phyloP scores from a whole-genome alignment of 2,329 filamentous ascomycete species.

The Davidsoniella virescens region DNA sequence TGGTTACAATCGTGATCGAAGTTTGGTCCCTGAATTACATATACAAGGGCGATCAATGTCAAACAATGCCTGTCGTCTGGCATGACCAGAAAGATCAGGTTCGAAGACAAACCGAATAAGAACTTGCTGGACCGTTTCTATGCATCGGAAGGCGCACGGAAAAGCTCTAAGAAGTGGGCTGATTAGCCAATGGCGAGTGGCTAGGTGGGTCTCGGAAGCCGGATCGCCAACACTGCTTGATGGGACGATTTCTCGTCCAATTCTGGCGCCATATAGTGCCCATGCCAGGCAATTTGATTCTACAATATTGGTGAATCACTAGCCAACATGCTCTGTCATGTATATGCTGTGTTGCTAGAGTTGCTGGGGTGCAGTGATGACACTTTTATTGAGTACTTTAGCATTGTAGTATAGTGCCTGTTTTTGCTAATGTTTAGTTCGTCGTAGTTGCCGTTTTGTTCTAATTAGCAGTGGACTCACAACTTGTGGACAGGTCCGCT shows the following conservation, averaged over 20 bases:
- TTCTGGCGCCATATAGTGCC: background rate
- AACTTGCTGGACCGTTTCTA: background rate
- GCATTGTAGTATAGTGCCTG: background rate
- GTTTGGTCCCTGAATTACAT: background rate
- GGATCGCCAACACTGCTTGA: background rate
- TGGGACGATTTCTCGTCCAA: conserved; percentile 6
- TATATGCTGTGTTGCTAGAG: background rate
- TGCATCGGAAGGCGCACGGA: too few species aligned
- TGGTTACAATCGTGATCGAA: background rate
- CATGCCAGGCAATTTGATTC: too few species aligned
- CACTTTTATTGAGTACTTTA: background rate
- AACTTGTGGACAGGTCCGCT: too few species aligned
- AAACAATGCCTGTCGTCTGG: background rate
- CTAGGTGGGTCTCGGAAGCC: conserved; percentile 3
- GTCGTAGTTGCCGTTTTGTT: background rate
- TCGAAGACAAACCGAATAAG: background rate
- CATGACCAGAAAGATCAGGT: background rate
- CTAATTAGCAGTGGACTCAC: too few species aligned
- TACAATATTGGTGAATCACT: too few species aligned
- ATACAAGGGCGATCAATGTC: background rate
- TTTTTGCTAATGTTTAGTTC: background rate
- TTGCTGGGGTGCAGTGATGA: background rate
- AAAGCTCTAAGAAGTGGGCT: background rate
- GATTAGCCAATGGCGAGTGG: background rate
- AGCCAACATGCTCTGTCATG: background rate